phyloP scores from a whole-genome alignment of 169 alveolate species.

The Babesia divergens region DNA sequence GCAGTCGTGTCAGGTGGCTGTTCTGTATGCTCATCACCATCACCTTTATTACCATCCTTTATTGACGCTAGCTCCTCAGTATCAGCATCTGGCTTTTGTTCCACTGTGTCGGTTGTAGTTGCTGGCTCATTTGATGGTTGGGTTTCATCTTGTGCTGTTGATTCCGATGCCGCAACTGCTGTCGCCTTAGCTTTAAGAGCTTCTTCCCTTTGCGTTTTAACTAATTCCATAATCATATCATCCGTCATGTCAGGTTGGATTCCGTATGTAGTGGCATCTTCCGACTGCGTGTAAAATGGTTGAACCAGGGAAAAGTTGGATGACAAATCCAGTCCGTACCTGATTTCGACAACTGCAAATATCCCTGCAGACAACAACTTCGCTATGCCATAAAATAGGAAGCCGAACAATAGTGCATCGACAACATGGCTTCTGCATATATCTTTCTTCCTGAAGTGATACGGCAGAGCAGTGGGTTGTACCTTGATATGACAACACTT shows the following conservation, averaged over 20 bases:
- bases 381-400: constrained; percentile 23
- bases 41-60: no score
- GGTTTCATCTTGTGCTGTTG: not conserved
- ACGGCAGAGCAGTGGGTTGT: constrained; percentile 47
- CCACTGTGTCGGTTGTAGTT: not conserved
- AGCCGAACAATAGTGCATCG: constrained; percentile 7
- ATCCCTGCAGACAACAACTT: not conserved
- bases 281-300: constrained; percentile 17
- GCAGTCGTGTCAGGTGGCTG: not conserved
- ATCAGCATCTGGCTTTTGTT: not conserved
- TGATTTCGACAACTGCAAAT: not conserved
- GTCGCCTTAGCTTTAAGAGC: not conserved
- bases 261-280: not conserved
- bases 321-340: constrained; percentile 9
- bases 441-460: constrained; percentile 40
- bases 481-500: constrained; percentile 49
- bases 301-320: not conserved
- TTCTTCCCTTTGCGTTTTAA: not conserved
- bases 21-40: not conserved
- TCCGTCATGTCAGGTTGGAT: not conserved
- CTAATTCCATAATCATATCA: not conserved
- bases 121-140: not conserved
- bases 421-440: constrained; percentile 17
- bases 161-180: not conserved
- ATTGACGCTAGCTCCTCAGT: not conserved